These are phyloP conservation scores for Coriolopsis trogii DNA, from an alignment of 1,284 basidiomycete species.

Conservation along the genomic window DNA sequence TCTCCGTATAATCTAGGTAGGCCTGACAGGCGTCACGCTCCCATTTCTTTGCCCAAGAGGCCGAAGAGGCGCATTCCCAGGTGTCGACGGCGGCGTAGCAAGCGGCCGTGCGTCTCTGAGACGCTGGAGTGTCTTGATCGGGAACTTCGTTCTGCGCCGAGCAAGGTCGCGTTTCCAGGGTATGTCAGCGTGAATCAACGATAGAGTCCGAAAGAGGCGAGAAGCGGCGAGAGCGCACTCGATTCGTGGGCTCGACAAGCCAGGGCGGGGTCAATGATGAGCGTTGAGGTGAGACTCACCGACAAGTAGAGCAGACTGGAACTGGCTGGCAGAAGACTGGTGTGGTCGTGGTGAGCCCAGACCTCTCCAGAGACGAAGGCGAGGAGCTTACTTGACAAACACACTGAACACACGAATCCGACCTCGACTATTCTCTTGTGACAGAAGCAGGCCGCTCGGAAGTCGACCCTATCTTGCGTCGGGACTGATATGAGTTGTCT, in stretches of 20 bases:
- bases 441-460: slow-evolving; percentile 98
- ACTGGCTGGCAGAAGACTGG: slow-evolving; percentile 82
- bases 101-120: slow-evolving; percentile 62
- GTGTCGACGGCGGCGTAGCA: slow-evolving; percentile 24
- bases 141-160: slow-evolving; percentile 82
- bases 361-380: neutral
- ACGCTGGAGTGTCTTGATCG: slow-evolving; percentile 84
- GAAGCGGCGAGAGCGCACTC: slow-evolving; percentile 16
- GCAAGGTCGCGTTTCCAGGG: neutral
- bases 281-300: slow-evolving; percentile 49
- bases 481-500: slow-evolving; percentile 83
- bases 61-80: slow-evolving; percentile 8
- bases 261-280: neutral
- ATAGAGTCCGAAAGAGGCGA: slow-evolving; percentile 4
- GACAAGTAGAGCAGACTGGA: slow-evolving; percentile 92
- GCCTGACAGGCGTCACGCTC: slow-evolving; percentile 13
- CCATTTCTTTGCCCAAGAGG: slow-evolving; percentile 21
- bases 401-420: slow-evolving; percentile 97
- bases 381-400: slow-evolving; percentile 79
- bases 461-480: slow-evolving; percentile 94
- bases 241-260: too few species aligned
- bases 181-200: slow-evolving; percentile 3
- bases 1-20: slow-evolving; percentile 2
- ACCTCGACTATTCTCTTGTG: slow-evolving; percentile 97
- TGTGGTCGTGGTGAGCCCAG: slow-evolving; percentile 1